Conservation (phyloP, 208 protist species). For the Crithidia expoeki region DNA sequence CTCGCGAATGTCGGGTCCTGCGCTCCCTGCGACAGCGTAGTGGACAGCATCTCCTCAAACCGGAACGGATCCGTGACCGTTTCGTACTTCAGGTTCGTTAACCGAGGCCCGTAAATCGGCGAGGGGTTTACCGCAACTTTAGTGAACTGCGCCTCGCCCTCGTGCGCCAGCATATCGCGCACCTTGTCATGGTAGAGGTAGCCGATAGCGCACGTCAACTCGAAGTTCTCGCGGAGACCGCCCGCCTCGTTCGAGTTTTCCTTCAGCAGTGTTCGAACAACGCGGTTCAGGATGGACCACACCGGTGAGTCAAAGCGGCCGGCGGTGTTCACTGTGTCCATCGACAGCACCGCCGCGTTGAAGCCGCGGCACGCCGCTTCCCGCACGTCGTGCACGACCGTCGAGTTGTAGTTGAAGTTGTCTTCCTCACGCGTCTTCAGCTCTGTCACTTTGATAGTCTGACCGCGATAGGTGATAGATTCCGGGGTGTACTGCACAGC, state of each 20-base stretch:
- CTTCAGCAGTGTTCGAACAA: conserved; percentile 59
- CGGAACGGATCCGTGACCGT: conserved; percentile 38
- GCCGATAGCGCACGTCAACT: conserved; percentile 63
- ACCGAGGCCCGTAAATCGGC: conserved; percentile 75
- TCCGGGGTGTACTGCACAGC: conserved; percentile 39
- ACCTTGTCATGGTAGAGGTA: conserved; percentile 76
- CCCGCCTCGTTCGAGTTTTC: conserved; percentile 38
- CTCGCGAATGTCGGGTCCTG: conserved; percentile 49
- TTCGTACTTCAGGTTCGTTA: conserved; percentile 63
- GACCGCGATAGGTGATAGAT: conserved; percentile 40
- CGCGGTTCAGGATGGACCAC: conserved; percentile 67
- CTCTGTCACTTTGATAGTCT: conserved; percentile 47
- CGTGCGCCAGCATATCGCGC: conserved; percentile 60
- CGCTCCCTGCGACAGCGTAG: conserved; percentile 43
- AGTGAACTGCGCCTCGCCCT: conserved; percentile 44
- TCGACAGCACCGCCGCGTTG: conserved; percentile 69
- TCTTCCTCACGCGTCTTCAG: conserved; percentile 57
- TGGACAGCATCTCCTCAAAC: conserved; percentile 65
- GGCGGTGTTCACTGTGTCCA: conserved; percentile 62
- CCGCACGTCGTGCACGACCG: conserved; percentile 53
- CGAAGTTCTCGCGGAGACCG: conserved; percentile 36
- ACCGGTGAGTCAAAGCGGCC: conserved; percentile 67
- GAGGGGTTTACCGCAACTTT: conserved; percentile 66
- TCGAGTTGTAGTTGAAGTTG: conserved; percentile 65
- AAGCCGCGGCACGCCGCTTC: conserved; percentile 63